Conservation (phyloP, 2,329 filamentous ascomycete species). For the Pyrenochaeta sp. region DNA sequence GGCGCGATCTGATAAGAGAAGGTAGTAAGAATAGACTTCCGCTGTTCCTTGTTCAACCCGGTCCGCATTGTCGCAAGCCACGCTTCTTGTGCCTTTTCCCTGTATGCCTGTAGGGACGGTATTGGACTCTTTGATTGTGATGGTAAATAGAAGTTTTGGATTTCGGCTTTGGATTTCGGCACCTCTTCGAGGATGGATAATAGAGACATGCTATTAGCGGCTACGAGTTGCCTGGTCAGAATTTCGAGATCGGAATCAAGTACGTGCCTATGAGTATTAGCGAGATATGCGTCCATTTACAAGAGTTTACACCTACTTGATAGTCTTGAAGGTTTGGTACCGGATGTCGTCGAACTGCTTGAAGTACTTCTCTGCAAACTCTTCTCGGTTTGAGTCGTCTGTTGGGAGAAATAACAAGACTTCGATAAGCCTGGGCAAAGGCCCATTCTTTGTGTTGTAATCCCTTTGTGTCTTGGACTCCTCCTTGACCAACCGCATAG, state of each 20-base stretch:
- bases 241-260: slow-evolving; percentile 43
- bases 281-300: not conserved
- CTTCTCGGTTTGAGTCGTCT: slow-evolving; percentile 68
- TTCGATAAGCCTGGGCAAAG: slow-evolving; percentile 72
- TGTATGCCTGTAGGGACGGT: slow-evolving; percentile 73
- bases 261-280: slow-evolving; percentile 16
- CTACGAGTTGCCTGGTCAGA: slow-evolving; percentile 29
- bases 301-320: slow-evolving; percentile 67
- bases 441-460: slow-evolving; percentile 72
- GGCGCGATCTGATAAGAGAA: slow-evolving; percentile 83
- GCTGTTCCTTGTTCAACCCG: slow-evolving; percentile 73
- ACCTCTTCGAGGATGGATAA: slow-evolving; percentile 74
- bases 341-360: slow-evolving; percentile 84
- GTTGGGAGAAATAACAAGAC: slow-evolving; percentile 67
- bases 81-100: slow-evolving; percentile 81
- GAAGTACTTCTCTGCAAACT: slow-evolving; percentile 81
- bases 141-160: slow-evolving; percentile 73
- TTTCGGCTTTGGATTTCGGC: slow-evolving; percentile 71
- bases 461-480: slow-evolving; percentile 62
- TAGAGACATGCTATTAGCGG: slow-evolving; percentile 67
- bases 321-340: slow-evolving; percentile 79
- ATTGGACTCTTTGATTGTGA: slow-evolving; percentile 69
- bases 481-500: slow-evolving; percentile 85
- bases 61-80: slow-evolving; percentile 82
- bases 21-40: slow-evolving; percentile 78